Evolutionary conservation across 2,329 filamentous ascomycete species (phyloP), one percentile per base, ranked within the genome.

Genomic region (Trichophyton mentagrophytes): DNA sequence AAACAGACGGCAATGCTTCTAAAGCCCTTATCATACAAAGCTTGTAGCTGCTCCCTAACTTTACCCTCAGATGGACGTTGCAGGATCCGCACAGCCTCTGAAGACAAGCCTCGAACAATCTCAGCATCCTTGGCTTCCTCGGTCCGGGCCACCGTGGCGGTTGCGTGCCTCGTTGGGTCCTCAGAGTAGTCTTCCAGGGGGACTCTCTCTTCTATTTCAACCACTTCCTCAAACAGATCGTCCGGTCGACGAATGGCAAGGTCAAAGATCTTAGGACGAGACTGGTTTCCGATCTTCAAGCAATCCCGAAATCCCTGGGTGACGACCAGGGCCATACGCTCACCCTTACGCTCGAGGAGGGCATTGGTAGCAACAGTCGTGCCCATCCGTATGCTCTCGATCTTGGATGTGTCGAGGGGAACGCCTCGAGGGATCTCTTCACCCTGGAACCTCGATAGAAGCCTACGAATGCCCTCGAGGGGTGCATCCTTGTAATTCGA

Each of bases 361-460:
- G 91, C 91, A 72, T 96, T 96, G 0, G 91, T 96, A 8, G 91
- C 91, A 11, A 96, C 90, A 0, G 91, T 96, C 1, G 91, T 96
- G 51, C 91, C 91, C 91, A 96, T 96, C 56, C 91, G 86, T 71
- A 96, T 96, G 60, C 88, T 90, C 67, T 93, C 89, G 67, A 96
- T 95, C 69, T 85, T 77, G 17, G 85, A 83, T 0, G 90, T 96
- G 72, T 96, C 90, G 7, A 96, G 77, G 0, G 87, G 78, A 70
- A 90, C 79, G 27, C 89, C 90, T 56, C 90, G 85, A 2, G 89
- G 88, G 51, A 95, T 90, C 3, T 92, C 85, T 61, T 81, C 80
- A 60, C 81, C 80, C 1, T 85, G 83, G 72, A 95, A 95, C 67
- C 84, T 85, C 65, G 86, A 86, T 74, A 96, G 84, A 61, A 96